Conservation (phyloP, 2,329 filamentous ascomycete species). For the Epichloe sp. region DNA sequence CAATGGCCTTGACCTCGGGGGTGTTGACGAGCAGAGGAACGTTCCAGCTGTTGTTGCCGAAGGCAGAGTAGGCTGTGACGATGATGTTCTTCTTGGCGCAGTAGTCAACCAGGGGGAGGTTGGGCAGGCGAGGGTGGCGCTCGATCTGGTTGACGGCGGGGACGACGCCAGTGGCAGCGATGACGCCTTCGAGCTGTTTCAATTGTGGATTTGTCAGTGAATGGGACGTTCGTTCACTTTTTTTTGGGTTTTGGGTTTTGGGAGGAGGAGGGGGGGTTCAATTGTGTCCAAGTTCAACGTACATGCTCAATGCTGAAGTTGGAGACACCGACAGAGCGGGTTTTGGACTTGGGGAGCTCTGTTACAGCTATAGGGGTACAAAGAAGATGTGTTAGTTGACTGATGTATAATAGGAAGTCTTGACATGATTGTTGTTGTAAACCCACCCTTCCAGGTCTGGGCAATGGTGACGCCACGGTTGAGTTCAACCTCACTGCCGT, state of each 20-base stretch:
- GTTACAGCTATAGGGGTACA: conserved; percentile 26
- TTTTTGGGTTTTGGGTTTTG: neutral
- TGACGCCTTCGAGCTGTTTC: conserved; percentile 35
- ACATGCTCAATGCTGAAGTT: conserved; percentile 53
- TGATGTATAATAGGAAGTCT: neutral
- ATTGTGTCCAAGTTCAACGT: conserved; percentile 7
- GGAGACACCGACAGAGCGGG: conserved; percentile 56
- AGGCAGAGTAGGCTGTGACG: conserved; percentile 51
- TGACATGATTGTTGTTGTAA: neutral
- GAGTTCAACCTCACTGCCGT: conserved; percentile 24
- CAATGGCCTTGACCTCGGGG: conserved; percentile 41
- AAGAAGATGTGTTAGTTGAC: neutral
- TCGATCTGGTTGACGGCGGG: conserved; percentile 57
- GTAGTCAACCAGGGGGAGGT: conserved; percentile 44
- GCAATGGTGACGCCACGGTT: conserved; percentile 28
- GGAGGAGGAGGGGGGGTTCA: neutral
- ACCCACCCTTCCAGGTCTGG: conserved; percentile 31
- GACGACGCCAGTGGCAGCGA: conserved; percentile 42
- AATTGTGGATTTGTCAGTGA: neutral
- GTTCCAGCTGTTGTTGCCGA: conserved; percentile 32
- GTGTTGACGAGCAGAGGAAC: conserved; percentile 44
- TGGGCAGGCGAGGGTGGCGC: conserved; percentile 50
- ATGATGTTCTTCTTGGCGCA: conserved; percentile 50
- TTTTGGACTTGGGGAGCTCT: conserved; percentile 46
- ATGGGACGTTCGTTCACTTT: too few species aligned